These are phyloP conservation scores for Aureobasidium sp. DNA, from an alignment of 2,329 filamentous ascomycete genomes.

Conservation along the genomic window DNA sequence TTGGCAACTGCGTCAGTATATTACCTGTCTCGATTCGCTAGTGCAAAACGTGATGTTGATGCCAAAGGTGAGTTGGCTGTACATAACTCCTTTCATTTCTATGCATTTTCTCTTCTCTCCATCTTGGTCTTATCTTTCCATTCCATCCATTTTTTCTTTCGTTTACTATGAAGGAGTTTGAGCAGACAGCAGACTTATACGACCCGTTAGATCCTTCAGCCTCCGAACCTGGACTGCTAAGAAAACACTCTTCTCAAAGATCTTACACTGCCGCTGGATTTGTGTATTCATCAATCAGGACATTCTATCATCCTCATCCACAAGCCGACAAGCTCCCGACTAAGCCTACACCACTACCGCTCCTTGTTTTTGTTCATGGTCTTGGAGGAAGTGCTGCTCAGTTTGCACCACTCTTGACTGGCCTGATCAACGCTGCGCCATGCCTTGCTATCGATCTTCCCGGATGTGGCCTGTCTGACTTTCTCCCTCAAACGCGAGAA, in stretches of 20 bases:
- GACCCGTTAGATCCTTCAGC: constrained; percentile 37
- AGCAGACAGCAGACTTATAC: constrained; percentile 7
- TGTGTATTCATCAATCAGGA: constrained; percentile 68
- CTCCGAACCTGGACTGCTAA: constrained; percentile 73
- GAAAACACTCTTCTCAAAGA: constrained; percentile 64
- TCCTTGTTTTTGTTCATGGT: constrained; percentile 88
- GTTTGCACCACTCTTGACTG: constrained; percentile 73
- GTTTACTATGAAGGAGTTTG: constrained; percentile 3
- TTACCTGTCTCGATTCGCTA: constrained; percentile 9
- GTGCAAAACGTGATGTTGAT: constrained; percentile 7
- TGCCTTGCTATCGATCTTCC: constrained; percentile 86
- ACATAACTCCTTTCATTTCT: background rate
- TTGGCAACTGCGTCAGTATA: constrained; percentile 4
- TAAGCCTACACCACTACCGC: constrained; percentile 65
- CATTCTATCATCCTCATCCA: constrained; percentile 76
- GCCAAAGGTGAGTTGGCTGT: constrained; percentile 6
- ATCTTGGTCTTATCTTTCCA: background rate
- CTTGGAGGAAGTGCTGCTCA: constrained; percentile 88
- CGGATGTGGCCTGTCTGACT: constrained; percentile 76
- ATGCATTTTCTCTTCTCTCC: background rate
- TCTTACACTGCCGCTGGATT: constrained; percentile 59
- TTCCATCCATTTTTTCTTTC: background rate
- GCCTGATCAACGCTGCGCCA: constrained; percentile 72
- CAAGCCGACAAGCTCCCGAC: constrained; percentile 75
- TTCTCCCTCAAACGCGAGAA: constrained; percentile 61